phyloP scores from a whole-genome alignment of 768 basidiomycete species.

The Gloeostereum incarnatum region DNA sequence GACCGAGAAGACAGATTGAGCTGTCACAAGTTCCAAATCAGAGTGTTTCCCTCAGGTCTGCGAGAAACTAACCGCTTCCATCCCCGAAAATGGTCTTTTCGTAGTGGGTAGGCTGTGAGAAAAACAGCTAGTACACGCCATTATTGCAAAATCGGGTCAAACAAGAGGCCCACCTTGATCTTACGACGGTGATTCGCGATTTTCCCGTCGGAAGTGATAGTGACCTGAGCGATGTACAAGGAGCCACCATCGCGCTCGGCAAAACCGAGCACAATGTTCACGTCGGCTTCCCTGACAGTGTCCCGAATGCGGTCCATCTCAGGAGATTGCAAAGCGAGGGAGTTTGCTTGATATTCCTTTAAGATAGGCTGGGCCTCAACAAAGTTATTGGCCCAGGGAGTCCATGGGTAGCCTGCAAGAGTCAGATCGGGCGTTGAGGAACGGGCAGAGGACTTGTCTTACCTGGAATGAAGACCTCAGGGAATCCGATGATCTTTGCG shows the following conservation, averaged over 20 bases:
- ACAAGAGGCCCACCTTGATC: slow-evolving; percentile 15
- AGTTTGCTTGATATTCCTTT: slow-evolving; percentile 19
- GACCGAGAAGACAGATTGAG: slow-evolving; percentile 20
- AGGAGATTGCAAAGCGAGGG: slow-evolving; percentile 19
- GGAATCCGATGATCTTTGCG: slow-evolving; percentile 21
- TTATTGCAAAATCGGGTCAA: slow-evolving; percentile 5
- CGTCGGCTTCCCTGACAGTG: slow-evolving; percentile 17
- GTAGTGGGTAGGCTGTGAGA: slow-evolving; percentile 19
- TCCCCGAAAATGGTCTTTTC: slow-evolving; percentile 21
- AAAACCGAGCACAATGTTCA: slow-evolving; percentile 18
- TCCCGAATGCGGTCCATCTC: slow-evolving; percentile 20
- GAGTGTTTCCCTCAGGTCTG: background rate
- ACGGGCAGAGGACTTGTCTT: background rate
- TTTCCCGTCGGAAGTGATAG: slow-evolving; percentile 16
- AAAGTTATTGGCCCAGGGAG: slow-evolving; percentile 21
- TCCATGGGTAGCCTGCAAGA: slow-evolving; percentile 19
- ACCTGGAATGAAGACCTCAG: slow-evolving; percentile 20
- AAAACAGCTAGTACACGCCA: slow-evolving; percentile 4
- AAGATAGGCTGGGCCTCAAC: slow-evolving; percentile 14
- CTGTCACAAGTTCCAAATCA: slow-evolving; percentile 4
- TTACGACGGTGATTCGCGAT: slow-evolving; percentile 20
- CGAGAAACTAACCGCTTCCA: slow-evolving; percentile 15
- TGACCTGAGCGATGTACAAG: slow-evolving; percentile 18
- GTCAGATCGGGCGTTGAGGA: background rate
- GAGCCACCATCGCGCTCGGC: slow-evolving; percentile 18